phyloP scores from a whole-genome alignment of 2,329 filamentous ascomycete genomes.

The Dendryphion nanum region DNA sequence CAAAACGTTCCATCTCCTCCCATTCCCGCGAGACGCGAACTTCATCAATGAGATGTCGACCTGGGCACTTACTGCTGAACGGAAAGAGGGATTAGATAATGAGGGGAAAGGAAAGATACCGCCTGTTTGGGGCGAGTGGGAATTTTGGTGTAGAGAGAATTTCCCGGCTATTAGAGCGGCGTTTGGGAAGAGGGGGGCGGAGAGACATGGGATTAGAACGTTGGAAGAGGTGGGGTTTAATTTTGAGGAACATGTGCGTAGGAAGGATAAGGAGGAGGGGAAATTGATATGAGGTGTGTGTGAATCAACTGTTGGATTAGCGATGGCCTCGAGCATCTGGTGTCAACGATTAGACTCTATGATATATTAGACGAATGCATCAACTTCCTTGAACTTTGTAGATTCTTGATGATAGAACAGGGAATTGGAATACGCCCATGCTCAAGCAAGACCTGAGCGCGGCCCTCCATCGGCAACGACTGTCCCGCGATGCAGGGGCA shows the following conservation, averaged over 20 bases:
- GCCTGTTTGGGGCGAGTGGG: slow-evolving; percentile 67
- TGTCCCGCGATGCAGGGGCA: no score
- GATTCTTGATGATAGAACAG: no score
- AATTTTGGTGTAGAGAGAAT: slow-evolving; percentile 69
- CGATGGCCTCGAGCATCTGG: no score
- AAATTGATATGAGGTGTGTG: no score
- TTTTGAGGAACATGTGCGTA: not conserved
- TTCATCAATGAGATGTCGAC: slow-evolving; percentile 70
- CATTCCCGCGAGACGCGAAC: slow-evolving; percentile 61
- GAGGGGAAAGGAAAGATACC: slow-evolving; percentile 61
- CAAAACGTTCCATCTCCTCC: slow-evolving; percentile 54
- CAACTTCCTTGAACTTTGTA: no score
- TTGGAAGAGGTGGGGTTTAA: not conserved
- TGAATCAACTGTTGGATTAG: no score
- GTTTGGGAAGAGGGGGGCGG: slow-evolving; percentile 66
- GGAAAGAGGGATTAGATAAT: slow-evolving; percentile 41
- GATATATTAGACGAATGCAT: no score
- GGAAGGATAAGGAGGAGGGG: no score
- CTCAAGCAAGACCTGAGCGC: no score
- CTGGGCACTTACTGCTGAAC: slow-evolving; percentile 53
- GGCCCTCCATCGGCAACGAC: no score
- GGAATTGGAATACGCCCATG: no score
- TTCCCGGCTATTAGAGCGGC: slow-evolving; percentile 69
- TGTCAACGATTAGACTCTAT: no score
- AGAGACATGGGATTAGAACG: slow-evolving; percentile 45